These are phyloP conservation scores for Avena atlantica DNA, from an alignment of 176 grass and related monocot species.

Conservation along the genomic window DNA sequence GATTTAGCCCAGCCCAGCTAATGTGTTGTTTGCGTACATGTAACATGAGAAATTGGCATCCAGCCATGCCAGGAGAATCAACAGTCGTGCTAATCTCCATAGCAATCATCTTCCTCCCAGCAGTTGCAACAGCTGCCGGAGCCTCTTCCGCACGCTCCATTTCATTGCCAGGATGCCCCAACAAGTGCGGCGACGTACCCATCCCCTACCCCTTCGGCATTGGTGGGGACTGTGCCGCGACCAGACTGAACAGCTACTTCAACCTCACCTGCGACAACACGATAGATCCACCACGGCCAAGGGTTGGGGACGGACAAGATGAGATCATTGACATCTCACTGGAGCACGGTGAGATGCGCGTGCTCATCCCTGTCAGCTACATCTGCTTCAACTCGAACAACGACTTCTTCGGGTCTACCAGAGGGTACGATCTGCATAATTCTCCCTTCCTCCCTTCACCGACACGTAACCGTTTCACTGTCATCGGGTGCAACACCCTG, in stretches of 20 bases:
- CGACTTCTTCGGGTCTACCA: neutral
- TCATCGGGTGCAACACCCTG: neutral
- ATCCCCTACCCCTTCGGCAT: conserved; percentile 16
- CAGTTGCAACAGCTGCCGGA: neutral
- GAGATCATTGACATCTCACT: neutral
- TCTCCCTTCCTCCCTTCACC: neutral
- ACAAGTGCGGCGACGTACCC: neutral
- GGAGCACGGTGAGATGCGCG: neutral
- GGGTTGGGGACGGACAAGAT: neutral
- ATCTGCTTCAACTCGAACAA: neutral
- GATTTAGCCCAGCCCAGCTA: neutral
- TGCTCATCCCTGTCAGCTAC: neutral
- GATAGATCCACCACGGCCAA: neutral
- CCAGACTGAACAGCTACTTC: neutral
- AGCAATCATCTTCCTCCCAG: neutral
- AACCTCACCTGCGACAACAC: neutral
- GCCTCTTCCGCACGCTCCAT: neutral
- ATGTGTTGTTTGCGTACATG: neutral
- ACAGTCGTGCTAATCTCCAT: neutral
- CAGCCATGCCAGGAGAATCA: neutral
- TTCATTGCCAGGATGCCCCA: neutral
- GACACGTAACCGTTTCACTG: neutral
- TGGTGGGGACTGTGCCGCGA: neutral
- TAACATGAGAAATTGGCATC: neutral
- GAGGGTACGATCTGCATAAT: neutral